Conservation (phyloP, 345 rosid genomes). For the Nasturtium officinale region DNA sequence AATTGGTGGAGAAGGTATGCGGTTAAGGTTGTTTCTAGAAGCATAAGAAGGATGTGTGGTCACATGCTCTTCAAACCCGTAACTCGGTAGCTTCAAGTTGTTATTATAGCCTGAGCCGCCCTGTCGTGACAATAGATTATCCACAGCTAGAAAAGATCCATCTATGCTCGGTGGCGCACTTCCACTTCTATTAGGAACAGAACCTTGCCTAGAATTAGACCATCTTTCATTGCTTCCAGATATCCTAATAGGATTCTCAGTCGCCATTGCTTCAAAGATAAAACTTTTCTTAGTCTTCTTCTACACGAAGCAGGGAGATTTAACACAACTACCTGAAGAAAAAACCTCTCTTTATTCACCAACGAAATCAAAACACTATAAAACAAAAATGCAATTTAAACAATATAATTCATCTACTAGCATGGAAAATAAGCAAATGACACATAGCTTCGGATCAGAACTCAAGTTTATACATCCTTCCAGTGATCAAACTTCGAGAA, state of each 20-base stretch:
- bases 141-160: conserved; percentile 56
- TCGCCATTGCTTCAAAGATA: conserved; percentile 47
- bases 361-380: background rate
- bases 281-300: conserved; percentile 1
- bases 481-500: background rate
- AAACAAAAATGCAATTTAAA: background rate
- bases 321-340: conserved; percentile 29
- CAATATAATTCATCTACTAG: background rate
- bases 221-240: conserved; percentile 44
- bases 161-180: conserved; percentile 71
- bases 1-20: conserved; percentile 48
- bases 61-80: conserved; percentile 40
- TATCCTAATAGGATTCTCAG: conserved; percentile 61
- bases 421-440: background rate
- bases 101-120: conserved; percentile 26
- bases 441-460: background rate
- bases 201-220: conserved; percentile 43
- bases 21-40: conserved; percentile 44
- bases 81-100: conserved; percentile 34
- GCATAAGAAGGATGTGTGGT: conserved; percentile 39
- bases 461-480: background rate
- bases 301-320: conserved; percentile 6
- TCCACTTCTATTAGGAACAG: conserved; percentile 60
- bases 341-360: background rate
- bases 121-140: conserved; percentile 47